Evolutionary conservation across 805 yeast species (phyloP).

Genomic region (Candida multigemmis): DNA sequence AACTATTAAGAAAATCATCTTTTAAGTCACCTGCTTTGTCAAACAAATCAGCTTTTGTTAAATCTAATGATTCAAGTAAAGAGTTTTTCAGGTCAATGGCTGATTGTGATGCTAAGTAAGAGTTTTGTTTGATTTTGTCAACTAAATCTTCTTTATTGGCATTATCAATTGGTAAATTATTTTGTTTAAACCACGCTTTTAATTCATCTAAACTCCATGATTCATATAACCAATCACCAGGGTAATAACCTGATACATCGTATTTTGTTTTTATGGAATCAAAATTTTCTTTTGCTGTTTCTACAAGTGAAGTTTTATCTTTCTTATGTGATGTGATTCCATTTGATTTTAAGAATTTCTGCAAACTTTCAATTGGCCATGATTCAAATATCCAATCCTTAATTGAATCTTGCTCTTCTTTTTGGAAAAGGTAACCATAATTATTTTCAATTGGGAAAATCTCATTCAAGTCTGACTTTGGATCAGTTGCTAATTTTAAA

Average conservation of each 20-base stretch:
- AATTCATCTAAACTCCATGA: conserved; percentile 45
- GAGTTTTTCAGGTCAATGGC: conserved; percentile 24
- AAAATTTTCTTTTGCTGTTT: conserved; percentile 31
- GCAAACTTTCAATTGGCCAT: conserved; percentile 29
- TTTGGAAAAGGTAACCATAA: conserved; percentile 7
- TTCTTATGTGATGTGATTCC: conserved; percentile 16
- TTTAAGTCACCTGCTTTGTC: conserved; percentile 31
- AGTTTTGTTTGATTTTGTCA: conserved; percentile 33
- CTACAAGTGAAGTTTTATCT: conserved; percentile 21
- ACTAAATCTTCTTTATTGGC: conserved; percentile 40
- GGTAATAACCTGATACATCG: conserved; percentile 34
- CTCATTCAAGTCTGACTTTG: conserved; percentile 6
- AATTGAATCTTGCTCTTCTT: conserved; percentile 3
- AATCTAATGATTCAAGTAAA: conserved; percentile 30
- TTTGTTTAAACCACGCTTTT: conserved; percentile 37
- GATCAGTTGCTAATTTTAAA: conserved; percentile 7
- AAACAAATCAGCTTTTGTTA: conserved; percentile 22
- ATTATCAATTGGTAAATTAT: conserved; percentile 25
- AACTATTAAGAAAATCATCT: conserved; percentile 37
- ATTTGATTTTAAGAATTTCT: conserved; percentile 18
- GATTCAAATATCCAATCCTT: conserved; percentile 41
- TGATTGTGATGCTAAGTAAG: conserved; percentile 31
- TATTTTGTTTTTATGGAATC: conserved; percentile 24
- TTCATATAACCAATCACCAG: conserved; percentile 45
- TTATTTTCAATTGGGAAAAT: conserved; percentile 9